Evolutionary conservation across 2,329 filamentous ascomycete species (phyloP), one percentile per base, ranked within the genome.

Genomic region (Apiospora marii): DNA sequence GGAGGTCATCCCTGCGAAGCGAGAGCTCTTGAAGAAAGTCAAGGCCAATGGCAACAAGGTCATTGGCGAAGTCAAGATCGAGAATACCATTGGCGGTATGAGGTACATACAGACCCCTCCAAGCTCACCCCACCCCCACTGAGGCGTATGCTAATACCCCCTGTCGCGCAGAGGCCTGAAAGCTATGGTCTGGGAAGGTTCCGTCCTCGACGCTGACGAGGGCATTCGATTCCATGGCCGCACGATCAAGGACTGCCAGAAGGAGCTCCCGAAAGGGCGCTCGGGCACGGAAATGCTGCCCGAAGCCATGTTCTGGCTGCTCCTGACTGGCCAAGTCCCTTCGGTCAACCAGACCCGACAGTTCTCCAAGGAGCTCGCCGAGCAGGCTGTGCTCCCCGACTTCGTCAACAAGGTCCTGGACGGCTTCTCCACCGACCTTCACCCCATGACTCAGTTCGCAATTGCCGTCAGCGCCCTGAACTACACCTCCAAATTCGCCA

Each of bases 241-340:
- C 80, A 98, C 95, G 75, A 99, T 99, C 88, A 97, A 97, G 86
- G 96, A 99, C 82, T 99, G 96, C 87, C 96, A 98, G 82, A 90
- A 92, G 77, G 92, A 95, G 83, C 91, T 98, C 22, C 95, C 96
- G 82, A 98, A 98, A 88, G 96, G 96, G 77, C 94, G 90, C 73
- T 91, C 93, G 3, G 94, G 96, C 79, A 97, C 94, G 7, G 96
- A 98, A 86, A 99, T 98, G 96, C 90, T 98, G 16, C 96, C 96
- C 68, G 96, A 99, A 85, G 92, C 96, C 83, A 99, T 99, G 96
- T 99, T 99, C 89, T 99, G 96, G 96, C 91, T 98, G 58, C 91
- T 99, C 69, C 88, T 99, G 78, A 99, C 96, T 13, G 96, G 96
- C 73, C 89, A 97, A 84, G 93, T 98, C 30, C 96, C 96, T 34